Evolutionary conservation across 2,329 filamentous ascomycete species (phyloP), one percentile per base, ranked within the genome.

Genomic region (Cladosporium sp.): DNA sequence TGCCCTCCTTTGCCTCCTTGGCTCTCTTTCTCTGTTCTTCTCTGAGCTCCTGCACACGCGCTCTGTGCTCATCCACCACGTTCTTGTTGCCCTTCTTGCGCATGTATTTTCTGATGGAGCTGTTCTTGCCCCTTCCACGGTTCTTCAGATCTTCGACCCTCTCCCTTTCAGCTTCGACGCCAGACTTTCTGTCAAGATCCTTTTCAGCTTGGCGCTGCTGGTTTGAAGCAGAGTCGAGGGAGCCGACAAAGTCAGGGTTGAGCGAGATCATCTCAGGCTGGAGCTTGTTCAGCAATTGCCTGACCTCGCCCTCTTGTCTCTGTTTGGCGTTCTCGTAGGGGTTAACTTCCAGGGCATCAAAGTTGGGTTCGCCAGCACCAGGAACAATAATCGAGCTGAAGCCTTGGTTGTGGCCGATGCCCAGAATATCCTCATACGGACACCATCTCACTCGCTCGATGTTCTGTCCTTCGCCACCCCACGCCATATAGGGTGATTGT

Each of bases 251-350:
- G 70, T 93, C 87, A 61, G 93, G 92, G 67, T 98, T 86, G 18
- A 98, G 77, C 1, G 89, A 88, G 58, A 98, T 98, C 89, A 97
- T 98, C 66, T 95, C 92, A 3, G 93, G 92, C 64, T 91, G 84
- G 44, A 98, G 78, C 75, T 98, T 98, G 77, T 95, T 95, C 62
- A 98, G 82, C 58, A 98, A 78, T 10, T 81, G 78, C 75, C 87
- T 89, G 69, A 98, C 90, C 71, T 98, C 93, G 46, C 81, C 80
- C 72, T 98, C 93, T 70, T 95, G 91, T 63, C 93, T 83, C 74
- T 97, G 91, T 73, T 93, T 95, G 64, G 77, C 80, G 49, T 86
- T 95, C 74, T 97, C 93, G 79, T 92, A 97, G 33, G 93, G 93
- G 75, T 98, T 98, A 62, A 85, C 78, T 71, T 98, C 93, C 50